These are phyloP conservation scores for Dorcoceras hygrometricum DNA, from an alignment of 257 asterid genomes.

Conservation along the genomic window DNA sequence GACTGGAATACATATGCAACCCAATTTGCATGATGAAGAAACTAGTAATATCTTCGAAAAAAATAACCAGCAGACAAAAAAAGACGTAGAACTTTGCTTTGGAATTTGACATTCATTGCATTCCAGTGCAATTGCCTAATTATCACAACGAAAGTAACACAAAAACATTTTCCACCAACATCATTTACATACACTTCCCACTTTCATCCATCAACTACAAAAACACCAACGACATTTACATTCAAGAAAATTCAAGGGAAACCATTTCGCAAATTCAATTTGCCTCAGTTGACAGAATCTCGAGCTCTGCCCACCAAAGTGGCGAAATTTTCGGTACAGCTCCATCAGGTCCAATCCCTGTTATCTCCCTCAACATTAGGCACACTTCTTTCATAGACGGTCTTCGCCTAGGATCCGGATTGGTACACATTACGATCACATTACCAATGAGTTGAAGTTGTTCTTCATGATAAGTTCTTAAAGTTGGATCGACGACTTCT, in stretches of 20 bases:
- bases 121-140: background rate
- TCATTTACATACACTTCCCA: conserved; percentile 26
- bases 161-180: conserved; percentile 12
- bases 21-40: no score
- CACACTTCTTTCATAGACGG: conserved; percentile 57
- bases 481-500: conserved; percentile 68
- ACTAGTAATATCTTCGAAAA: no score
- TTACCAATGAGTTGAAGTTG: conserved; percentile 59
- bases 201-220: conserved; percentile 9
- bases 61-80: no score
- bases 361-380: conserved; percentile 58
- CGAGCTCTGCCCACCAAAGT: conserved; percentile 98
- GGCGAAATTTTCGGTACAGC: conserved; percentile 84
- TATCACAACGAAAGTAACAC: conserved; percentile 9
- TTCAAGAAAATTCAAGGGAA: conserved; percentile 16
- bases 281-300: conserved; percentile 65
- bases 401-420: conserved; percentile 44
- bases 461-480: conserved; percentile 43
- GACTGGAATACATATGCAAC: no score
- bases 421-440: conserved; percentile 52
- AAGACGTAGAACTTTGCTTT: background rate
- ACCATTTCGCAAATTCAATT: conserved; percentile 26
- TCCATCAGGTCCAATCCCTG: conserved; percentile 71
- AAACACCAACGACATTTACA: conserved; percentile 20
- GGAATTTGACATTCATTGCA: background rate